phyloP scores from a whole-genome alignment of 2,329 filamentous ascomycete genomes.

The Hypoxylon sp. region DNA sequence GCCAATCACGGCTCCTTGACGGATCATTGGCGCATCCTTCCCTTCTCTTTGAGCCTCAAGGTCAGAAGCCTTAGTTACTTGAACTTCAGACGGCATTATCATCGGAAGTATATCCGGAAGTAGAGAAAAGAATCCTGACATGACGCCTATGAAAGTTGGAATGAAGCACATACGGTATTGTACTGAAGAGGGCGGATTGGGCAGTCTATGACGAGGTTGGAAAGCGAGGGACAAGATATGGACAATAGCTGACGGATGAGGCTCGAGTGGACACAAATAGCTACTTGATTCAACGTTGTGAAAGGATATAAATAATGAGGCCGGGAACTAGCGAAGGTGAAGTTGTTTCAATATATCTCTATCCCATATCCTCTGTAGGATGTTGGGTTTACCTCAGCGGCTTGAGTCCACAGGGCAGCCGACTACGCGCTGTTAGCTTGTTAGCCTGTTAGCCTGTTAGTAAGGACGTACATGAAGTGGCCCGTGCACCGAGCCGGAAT shows the following conservation, averaged over 20 bases:
- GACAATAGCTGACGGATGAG: constrained; percentile 15
- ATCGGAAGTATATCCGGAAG: constrained; percentile 72
- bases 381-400: constrained; percentile 28
- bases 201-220: constrained; percentile 18
- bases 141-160: constrained; percentile 37
- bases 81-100: constrained; percentile 71
- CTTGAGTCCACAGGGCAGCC: constrained; percentile 6
- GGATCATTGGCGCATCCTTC: constrained; percentile 54
- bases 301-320: constrained; percentile 2
- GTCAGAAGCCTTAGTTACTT: constrained; percentile 66
- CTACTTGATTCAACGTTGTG: constrained; percentile 5
- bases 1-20: constrained; percentile 71
- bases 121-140: constrained; percentile 69
- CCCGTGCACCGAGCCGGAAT: constrained; percentile 28
- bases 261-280: constrained; percentile 18
- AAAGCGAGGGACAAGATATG: constrained; percentile 9
- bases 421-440: constrained; percentile 1
- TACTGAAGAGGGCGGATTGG: constrained; percentile 7
- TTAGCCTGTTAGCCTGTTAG: background rate
- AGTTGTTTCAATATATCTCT: constrained; percentile 13
- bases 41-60: constrained; percentile 59
- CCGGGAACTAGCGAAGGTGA: constrained; percentile 1
- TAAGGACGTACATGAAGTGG: constrained; percentile 18
- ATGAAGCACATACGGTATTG: constrained; percentile 31
- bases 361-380: constrained; percentile 14